Percentiles rank a stretch among this genome's conserved stretches.
Conservation (phyloP, 2,329 filamentous ascomycete species). For the Cordyceps farinosa region DNA sequence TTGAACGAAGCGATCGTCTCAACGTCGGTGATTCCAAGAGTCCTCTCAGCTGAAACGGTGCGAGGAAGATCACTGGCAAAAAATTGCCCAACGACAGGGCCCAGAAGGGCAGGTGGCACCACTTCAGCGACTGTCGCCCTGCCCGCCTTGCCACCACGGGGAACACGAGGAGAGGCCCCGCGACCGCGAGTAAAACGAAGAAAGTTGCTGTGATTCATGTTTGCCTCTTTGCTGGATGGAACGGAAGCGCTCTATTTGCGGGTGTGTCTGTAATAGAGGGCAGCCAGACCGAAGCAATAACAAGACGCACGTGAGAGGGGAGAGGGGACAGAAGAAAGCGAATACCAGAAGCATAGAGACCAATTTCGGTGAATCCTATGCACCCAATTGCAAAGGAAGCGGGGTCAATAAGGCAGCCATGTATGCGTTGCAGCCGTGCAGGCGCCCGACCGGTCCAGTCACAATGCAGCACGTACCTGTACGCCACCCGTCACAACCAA, state of each 20-base stretch:
- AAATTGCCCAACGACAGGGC: background rate
- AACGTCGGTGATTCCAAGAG: background rate
- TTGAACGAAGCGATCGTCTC: constrained; percentile 34
- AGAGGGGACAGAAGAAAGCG: constrained; percentile 1
- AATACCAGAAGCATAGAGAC: constrained; percentile 1
- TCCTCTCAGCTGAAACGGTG: background rate
- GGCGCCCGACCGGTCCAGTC: background rate
- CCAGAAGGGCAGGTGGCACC: background rate
- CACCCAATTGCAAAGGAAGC: background rate
- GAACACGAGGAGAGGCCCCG: background rate
- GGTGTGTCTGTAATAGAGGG: constrained; percentile 2
- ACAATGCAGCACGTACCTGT: constrained; percentile 2
- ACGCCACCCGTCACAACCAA: background rate
- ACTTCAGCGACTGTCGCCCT: background rate
- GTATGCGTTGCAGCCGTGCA: background rate
- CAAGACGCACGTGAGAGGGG: constrained; percentile 1
- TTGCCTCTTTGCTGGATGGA: background rate
- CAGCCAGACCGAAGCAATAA: constrained; percentile 2
- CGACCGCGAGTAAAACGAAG: background rate
- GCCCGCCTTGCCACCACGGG: constrained; percentile 2
- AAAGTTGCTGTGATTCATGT: background rate
- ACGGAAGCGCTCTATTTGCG: background rate
- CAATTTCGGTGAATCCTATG: background rate
- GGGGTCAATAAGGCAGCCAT: constrained; percentile 1
- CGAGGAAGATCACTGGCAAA: background rate